Base-by-base conservation (phyloP, 2,329 filamentous ascomycete species). In the Monilinia vaccinii-corymbosi region DNA sequence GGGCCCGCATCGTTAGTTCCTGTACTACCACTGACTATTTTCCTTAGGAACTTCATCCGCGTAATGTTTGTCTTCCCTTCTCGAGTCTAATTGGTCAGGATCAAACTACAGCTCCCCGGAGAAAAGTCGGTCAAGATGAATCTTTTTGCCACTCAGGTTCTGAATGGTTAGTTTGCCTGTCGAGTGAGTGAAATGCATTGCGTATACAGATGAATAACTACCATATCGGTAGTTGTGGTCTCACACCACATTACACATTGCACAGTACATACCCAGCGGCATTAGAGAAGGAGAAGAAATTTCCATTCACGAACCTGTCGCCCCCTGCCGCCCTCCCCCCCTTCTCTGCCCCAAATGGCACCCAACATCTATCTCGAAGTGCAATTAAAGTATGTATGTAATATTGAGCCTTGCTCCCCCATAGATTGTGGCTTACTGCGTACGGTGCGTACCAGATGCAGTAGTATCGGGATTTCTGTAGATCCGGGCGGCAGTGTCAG, bases 401-500 rank as follows among this genome's bases (percentile, higher is more conserved):
- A 36, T 21, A 42, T 34, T 18, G 25, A 34, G 28, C 38, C 51
- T 44, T 53, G 16, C 25, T 36, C 34, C 51, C 32, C 51, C 10
- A 32, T 32, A 44, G 28, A 53, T 32, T 44, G 38, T 53, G 51
- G 51, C 51, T 21, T 55, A 28, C 51, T 55, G 28, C 28, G 21
- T 11, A 13, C 18, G 5, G 28, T 49, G n/a, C 25, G n/a, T 8
- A 32, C 9, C 14, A 25, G 4, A 32, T 34, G 38, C 51, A 23
- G 36, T 32, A 44, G 32, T 32, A 18, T 38, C 51, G 51, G 51
- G 38, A 55, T 44, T 32, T 11, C 38, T 55, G 51, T 55, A 31
- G 38, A 55, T 55, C 51, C 51, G 51, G 51, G 51, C 51, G 51
- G 51, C 40, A 55, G 25, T 55, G 42, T n/a, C 51, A 31, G 36